Base-by-base conservation (phyloP, 345 rosid genomes). In the Populus euphratica region DNA sequence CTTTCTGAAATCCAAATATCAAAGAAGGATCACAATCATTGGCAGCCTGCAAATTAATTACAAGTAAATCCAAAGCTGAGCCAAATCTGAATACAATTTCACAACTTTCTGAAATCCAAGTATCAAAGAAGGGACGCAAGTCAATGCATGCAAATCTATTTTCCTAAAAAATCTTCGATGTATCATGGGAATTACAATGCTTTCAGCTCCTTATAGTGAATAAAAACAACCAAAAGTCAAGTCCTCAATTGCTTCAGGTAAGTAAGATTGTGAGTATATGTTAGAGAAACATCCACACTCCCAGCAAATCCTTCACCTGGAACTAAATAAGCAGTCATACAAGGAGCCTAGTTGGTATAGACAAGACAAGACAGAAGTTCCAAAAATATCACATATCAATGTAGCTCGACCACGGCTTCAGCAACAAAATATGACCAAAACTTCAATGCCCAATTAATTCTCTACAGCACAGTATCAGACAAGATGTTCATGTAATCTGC, bases 1-100 rank as follows among this genome's bases (percentile, higher is more conserved):
- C 25, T 56, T 56, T 23, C 23, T 56, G 5, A n/a, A 56, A n/a
- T 56, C 12, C 63, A n/a, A 56, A 2, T 9, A 56, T 56, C 4
- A 56, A 56, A 56, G 62, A 56, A 56, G 62, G 63, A 56, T 21
- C 13, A 2, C 63, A 23, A 75, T 95, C 98, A 84, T 91, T 95
- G 68, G 86, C 90, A 70, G 93, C 98, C 97, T 93, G 89, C 85
- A 80, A 82, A 59, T 27, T 25, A 44, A 29, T 13, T n/a, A 21
- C 41, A 38, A 5, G 5, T 36, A 14, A 41, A 41, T 9, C 25
- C 23, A 56, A 41, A 36, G 35, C 31, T 10, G 17, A 62, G 66
- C 56, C n/a, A 50, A 18, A 50, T 50, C n/a, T 50, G 56, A 49
- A 56, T 25, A 56, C 27, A 56, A 9, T 56, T 54, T 20, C 9